Base-by-base conservation (phyloP, 345 rosid genomes). In the Clausena lansium region DNA sequence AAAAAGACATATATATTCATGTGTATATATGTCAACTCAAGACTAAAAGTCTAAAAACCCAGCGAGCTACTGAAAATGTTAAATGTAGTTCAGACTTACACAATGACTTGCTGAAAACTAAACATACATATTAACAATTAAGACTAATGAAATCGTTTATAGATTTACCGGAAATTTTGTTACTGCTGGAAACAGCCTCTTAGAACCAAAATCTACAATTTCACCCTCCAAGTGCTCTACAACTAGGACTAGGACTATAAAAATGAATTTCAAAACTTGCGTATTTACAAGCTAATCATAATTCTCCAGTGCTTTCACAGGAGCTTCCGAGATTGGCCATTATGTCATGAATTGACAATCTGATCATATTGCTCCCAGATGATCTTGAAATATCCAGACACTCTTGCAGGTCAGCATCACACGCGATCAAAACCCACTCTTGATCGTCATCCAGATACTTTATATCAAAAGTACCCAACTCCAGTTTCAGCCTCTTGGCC, bases 381-480 rank as follows among this genome's bases (percentile, higher is more conserved):
- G 86, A 91, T 81, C 91, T 85, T 39, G 93, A 85, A 60, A 91
- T 72, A 73, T 93, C 94, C 2, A 91, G 76, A 76, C 98, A 95
- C 76, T 95, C 99, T 62, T 85, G 94, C 79, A 94, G 80, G 79
- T 95, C 99, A 8, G 94, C 93, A 28, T 92, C 89, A 25, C 97
- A 93, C 17, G 91, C 94, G 13, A 95, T 89, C 86, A 87, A 81
- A 70, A 95, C 94, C 96, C 90, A 88, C 74, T 95, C 99, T 1
- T 76, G 87, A 81, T 95, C 99, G 14, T 95, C 96, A 30, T 95
- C 97, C 13, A 93, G 81, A 81, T 91, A 95, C 85, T 92, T 93
- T 57, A 93, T 85, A 73, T 93, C 98, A 54, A 92, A 95, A 27
- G 92, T 85, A 25, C 90, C 92, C 38, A 83, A 86, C 73, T 93